A percentile compares a stretch with the other conserved stretches of the same genome.
Evolutionary conservation across 805 yeast genomes (phyloP).

Genomic region (Brettanomyces bruxellensis): DNA sequence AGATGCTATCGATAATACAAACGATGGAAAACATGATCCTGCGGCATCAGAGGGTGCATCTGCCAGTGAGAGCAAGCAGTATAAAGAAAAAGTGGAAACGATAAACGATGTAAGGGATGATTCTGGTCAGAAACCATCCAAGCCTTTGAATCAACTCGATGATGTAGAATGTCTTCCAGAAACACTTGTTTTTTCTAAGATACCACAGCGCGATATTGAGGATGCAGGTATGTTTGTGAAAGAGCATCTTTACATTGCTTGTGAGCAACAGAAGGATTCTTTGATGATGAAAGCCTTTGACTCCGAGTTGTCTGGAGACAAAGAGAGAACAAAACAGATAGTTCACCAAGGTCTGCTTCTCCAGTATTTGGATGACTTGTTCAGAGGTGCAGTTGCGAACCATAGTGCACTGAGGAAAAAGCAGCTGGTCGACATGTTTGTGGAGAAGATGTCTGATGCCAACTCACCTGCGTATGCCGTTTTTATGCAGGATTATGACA

Average conservation of each 20-base stretch:
- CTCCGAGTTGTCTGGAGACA: conserved; percentile 56
- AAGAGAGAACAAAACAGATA: conserved; percentile 46
- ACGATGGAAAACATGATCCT: too few relatives aligned
- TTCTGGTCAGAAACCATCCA: conserved; percentile 17
- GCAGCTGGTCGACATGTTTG: conserved; percentile 57
- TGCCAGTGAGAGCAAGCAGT: background rate
- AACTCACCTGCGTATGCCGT: conserved; percentile 58
- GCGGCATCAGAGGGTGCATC: background rate
- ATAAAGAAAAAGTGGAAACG: background rate
- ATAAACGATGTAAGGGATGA: conserved; percentile 1
- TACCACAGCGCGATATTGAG: conserved; percentile 40
- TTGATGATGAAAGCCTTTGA: conserved; percentile 91
- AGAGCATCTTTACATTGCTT: conserved; percentile 58
- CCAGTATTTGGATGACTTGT: conserved; percentile 43
- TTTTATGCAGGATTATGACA: conserved; percentile 62
- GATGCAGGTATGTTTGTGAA: conserved; percentile 44
- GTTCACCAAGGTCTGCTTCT: conserved; percentile 73
- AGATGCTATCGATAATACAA: background rate
- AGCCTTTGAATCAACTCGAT: conserved; percentile 29
- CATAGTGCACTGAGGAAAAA: conserved; percentile 18
- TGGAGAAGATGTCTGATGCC: conserved; percentile 40
- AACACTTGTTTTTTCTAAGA: conserved; percentile 55
- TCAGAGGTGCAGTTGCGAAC: conserved; percentile 18
- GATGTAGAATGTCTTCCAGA: conserved; percentile 50
- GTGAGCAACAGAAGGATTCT: conserved; percentile 83